Evolutionary conservation across 306 rosid genomes (phyloP).

Genomic region (Castanospermum australe): DNA sequence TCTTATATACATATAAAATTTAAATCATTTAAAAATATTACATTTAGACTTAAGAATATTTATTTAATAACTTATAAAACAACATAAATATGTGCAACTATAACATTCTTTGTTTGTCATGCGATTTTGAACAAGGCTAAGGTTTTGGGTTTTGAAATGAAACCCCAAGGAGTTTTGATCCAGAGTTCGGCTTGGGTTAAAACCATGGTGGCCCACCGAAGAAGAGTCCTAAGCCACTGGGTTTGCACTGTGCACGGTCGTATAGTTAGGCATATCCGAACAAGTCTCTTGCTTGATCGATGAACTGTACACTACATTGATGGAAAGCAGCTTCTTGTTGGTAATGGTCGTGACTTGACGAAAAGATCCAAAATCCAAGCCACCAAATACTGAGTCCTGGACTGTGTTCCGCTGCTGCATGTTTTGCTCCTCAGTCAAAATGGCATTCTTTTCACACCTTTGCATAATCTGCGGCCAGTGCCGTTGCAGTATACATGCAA

Average conservation of each 20-base stretch:
- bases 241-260: neutral
- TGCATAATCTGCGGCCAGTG: neutral
- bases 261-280: neutral
- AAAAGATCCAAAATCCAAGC: constrained; percentile 63
- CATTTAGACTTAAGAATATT: neutral
- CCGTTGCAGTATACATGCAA: constrained; percentile 1
- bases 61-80: neutral
- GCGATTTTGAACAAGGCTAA: neutral
- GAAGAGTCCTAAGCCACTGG: neutral
- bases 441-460: neutral
- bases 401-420: neutral
- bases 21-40: neutral
- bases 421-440: neutral
- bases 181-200: neutral
- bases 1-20: no score
- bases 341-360: constrained; percentile 5
- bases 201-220: neutral
- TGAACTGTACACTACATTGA: neutral
- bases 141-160: constrained; percentile 12
- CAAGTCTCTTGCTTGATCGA: neutral
- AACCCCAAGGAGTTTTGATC: neutral
- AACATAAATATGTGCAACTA: neutral
- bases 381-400: constrained; percentile 41
- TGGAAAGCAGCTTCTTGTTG: neutral
- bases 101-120: neutral